These are phyloP conservation scores for Chalciporus sphaerocephalus DNA, from an alignment of 768 basidiomycete genomes.

Conservation along the genomic window DNA sequence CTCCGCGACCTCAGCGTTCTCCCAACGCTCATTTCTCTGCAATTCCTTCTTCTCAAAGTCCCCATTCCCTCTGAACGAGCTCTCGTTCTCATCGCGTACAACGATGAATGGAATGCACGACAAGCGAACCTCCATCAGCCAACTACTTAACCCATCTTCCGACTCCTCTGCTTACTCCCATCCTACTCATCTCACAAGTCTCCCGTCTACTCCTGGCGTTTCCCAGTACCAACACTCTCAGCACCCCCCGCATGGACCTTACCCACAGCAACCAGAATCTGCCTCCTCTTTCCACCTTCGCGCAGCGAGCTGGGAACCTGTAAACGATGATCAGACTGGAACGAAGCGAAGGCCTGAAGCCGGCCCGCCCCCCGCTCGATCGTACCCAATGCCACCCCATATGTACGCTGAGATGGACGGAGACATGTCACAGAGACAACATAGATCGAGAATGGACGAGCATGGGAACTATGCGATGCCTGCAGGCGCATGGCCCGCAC, in stretches of 20 bases:
- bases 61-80: conserved; percentile 6
- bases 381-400: conserved; percentile 32
- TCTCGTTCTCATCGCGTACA: conserved; percentile 14
- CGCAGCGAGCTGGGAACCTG: conserved; percentile 55
- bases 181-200: conserved; percentile 27
- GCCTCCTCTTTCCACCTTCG: conserved; percentile 49
- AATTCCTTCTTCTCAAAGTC: conserved; percentile 18
- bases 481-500: conserved; percentile 31
- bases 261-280: conserved; percentile 28
- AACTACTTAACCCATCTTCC: conserved; percentile 47
- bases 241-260: conserved; percentile 24
- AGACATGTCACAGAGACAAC: conserved; percentile 28
- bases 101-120: conserved; percentile 43
- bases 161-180: conserved; percentile 34
- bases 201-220: conserved; percentile 22
- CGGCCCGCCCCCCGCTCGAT: conserved; percentile 31
- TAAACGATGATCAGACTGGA: conserved; percentile 34
- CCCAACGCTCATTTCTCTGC: conserved; percentile 28
- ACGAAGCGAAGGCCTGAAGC: conserved; percentile 34
- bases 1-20: conserved; percentile 33
- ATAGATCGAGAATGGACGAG: conserved; percentile 31
- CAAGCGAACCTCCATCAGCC: conserved; percentile 49
- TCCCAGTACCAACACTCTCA: conserved; percentile 29
- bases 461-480: conserved; percentile 28
- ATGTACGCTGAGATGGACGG: conserved; percentile 35